phyloP scores from a whole-genome alignment of 768 basidiomycete species.

The Flagelloscypha sp. region DNA sequence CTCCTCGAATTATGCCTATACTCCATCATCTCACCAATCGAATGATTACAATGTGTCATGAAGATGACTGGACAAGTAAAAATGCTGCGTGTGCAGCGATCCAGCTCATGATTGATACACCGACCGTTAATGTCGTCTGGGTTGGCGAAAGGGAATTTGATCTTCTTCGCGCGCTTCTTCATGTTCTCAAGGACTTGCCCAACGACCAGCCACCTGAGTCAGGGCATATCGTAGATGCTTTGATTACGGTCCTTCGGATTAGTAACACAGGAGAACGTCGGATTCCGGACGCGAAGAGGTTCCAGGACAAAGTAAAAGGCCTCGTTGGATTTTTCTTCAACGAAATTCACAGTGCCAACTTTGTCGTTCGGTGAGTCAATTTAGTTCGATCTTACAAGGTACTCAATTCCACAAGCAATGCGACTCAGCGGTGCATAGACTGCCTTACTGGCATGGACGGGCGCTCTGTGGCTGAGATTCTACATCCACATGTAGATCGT shows the following conservation, averaged over 20 bases:
- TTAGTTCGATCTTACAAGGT: no score
- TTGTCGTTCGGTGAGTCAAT: constrained; percentile 75
- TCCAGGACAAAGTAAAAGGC: constrained; percentile 52
- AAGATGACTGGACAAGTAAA: constrained; percentile 85
- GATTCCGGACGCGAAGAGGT: constrained; percentile 35
- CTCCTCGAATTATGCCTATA: constrained; percentile 53
- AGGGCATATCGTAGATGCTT: constrained; percentile 68
- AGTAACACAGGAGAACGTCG: constrained; percentile 44
- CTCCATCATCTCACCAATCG: constrained; percentile 78
- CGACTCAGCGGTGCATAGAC: constrained; percentile 73
- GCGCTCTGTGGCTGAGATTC: constrained; percentile 66
- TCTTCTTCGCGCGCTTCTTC: constrained; percentile 80
- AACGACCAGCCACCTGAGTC: constrained; percentile 80
- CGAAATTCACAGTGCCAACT: constrained; percentile 82
- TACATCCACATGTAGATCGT: constrained; percentile 78
- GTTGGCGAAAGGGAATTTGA: constrained; percentile 83
- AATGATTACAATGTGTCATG: constrained; percentile 80
- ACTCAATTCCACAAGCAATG: no score
- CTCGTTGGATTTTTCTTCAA: constrained; percentile 79
- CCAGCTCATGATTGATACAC: constrained; percentile 64
- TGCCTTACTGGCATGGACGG: constrained; percentile 68
- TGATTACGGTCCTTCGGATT: constrained; percentile 57
- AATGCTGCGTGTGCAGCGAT: constrained; percentile 86
- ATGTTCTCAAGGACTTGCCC: constrained; percentile 91
- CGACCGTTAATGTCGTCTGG: constrained; percentile 70